Conservation (phyloP, 2,329 filamentous ascomycete species). For the Decorospora gaudefroyi region DNA sequence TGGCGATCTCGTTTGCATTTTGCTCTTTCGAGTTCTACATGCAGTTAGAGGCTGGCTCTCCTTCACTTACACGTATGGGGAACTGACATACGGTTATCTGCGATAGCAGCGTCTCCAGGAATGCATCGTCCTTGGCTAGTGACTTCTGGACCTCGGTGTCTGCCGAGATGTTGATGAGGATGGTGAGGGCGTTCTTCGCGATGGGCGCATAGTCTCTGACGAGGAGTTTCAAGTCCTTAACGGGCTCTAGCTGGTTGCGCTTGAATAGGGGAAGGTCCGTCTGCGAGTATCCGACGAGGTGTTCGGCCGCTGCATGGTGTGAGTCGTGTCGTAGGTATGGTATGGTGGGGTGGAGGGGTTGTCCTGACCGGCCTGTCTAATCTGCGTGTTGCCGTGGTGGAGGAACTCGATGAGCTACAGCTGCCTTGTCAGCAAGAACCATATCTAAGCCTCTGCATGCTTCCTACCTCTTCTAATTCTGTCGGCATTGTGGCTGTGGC, state of each 20-base stretch:
- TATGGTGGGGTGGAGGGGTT: slow-evolving; percentile 31
- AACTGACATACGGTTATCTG: slow-evolving; percentile 74
- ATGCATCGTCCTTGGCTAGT: slow-evolving; percentile 77
- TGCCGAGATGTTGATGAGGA: slow-evolving; percentile 82
- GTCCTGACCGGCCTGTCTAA: slow-evolving; percentile 72
- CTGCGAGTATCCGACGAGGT: slow-evolving; percentile 81
- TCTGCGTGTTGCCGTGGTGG: slow-evolving; percentile 86
- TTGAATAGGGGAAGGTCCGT: slow-evolving; percentile 84
- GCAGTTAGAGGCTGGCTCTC: slow-evolving; percentile 10
- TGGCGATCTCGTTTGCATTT: slow-evolving; percentile 82
- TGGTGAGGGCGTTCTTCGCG: slow-evolving; percentile 87
- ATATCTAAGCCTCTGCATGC: no score
- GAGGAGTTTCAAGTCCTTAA: slow-evolving; percentile 86
- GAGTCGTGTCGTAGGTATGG: slow-evolving; percentile 18
- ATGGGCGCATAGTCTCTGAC: slow-evolving; percentile 86
- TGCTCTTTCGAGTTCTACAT: slow-evolving; percentile 71
- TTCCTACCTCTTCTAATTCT: slow-evolving; percentile 55
- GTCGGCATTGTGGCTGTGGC: slow-evolving; percentile 51
- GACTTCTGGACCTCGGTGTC: slow-evolving; percentile 75
- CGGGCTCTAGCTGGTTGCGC: slow-evolving; percentile 71
- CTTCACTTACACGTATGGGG: slow-evolving; percentile 5
- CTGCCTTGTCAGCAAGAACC: not conserved
- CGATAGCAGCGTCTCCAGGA: slow-evolving; percentile 72
- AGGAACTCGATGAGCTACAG: slow-evolving; percentile 89
- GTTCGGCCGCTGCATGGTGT: slow-evolving; percentile 69